Conservation (phyloP, 345 rosid genomes). For the Excoecaria cochinchinensis region DNA sequence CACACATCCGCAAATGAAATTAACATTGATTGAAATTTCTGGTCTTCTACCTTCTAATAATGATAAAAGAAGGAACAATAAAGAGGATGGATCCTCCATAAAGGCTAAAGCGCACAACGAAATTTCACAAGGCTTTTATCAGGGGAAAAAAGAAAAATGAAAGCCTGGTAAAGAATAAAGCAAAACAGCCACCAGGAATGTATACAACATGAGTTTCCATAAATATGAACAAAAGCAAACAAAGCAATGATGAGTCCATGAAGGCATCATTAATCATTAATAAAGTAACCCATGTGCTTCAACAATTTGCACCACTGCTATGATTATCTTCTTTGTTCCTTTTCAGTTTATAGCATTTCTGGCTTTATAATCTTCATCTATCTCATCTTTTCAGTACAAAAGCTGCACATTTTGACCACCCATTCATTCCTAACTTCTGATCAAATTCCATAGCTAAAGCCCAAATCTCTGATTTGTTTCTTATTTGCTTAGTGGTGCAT, state of each 20-base stretch:
- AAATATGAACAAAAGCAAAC: background rate
- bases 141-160: background rate
- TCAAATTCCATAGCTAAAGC: background rate
- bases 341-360: background rate
- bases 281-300: conserved; percentile 18
- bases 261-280: background rate
- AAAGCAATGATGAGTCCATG: conserved; percentile 2
- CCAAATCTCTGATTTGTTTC: background rate
- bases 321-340: conserved; percentile 12
- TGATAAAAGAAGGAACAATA: background rate
- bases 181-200: background rate
- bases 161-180: background rate
- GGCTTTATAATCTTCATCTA: too few species aligned
- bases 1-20: too few species aligned
- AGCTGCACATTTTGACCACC: background rate
- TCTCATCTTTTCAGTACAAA: background rate
- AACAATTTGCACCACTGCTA: conserved; percentile 5
- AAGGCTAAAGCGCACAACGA: background rate
- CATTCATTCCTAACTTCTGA: background rate
- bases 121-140: background rate
- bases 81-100: background rate
- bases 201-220: background rate
- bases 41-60: background rate
- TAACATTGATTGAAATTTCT: too few species aligned
- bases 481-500: too few species aligned